A percentile compares a stretch with the other conserved stretches of the same genome.
phyloP scores from a whole-genome alignment of 805 yeast species.

The Schwanniomyces sp. region DNA sequence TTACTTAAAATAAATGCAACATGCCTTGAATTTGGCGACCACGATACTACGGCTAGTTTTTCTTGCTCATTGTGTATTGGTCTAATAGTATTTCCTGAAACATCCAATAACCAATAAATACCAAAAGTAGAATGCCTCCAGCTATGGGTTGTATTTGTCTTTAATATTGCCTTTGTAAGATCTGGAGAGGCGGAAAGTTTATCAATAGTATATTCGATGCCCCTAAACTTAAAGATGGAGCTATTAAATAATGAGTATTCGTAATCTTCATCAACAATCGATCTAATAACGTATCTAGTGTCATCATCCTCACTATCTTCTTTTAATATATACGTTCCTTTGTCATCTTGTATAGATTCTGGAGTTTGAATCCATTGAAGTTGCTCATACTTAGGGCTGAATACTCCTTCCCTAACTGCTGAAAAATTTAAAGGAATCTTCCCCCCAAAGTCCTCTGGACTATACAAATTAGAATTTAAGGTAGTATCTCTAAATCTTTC shows the following conservation, averaged over 20 bases:
- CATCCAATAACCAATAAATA: constrained; percentile 61
- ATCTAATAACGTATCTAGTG: constrained; percentile 56
- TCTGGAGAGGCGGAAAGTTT: constrained; percentile 66
- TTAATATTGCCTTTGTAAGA: constrained; percentile 55
- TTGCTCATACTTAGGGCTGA: constrained; percentile 49
- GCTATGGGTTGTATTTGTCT: constrained; percentile 60
- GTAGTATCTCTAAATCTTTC: neutral
- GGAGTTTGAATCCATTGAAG: constrained; percentile 72
- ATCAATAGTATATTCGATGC: constrained; percentile 46
- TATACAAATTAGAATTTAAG: neutral
- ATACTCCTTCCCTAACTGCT: constrained; percentile 52
- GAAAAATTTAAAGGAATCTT: constrained; percentile 28
- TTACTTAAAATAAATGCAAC: constrained; percentile 57
- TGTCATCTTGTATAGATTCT: constrained; percentile 50
- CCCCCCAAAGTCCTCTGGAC: constrained; percentile 9
- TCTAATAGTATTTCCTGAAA: constrained; percentile 31
- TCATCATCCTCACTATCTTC: constrained; percentile 36
- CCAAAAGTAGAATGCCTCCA: constrained; percentile 74
- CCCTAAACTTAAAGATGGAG: constrained; percentile 41
- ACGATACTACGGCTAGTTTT: constrained; percentile 52
- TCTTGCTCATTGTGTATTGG: constrained; percentile 17
- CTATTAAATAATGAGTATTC: constrained; percentile 51
- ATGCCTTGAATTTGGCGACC: constrained; percentile 61
- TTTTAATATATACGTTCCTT: constrained; percentile 60
- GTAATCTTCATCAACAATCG: constrained; percentile 44